A percentile compares a stretch with the other conserved stretches of the same genome.
phyloP scores from a whole-genome alignment of 2,329 filamentous ascomycete genomes.

The Orbilia brochopaga region DNA sequence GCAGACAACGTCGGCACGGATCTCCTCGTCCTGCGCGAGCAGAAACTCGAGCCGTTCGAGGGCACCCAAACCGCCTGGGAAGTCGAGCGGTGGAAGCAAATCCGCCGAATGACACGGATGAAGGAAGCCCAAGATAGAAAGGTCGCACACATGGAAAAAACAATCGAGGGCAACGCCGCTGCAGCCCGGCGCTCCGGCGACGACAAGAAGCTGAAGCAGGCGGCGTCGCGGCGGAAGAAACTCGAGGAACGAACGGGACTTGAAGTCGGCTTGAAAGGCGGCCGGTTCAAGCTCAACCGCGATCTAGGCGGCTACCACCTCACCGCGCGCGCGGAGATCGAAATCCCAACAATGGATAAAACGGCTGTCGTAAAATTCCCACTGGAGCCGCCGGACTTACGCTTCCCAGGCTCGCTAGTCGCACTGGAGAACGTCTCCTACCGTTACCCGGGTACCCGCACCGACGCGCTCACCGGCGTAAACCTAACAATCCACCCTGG shows the following conservation, averaged over 20 bases:
- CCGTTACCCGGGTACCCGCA: constrained; percentile 63
- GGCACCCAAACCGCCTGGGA: constrained; percentile 78
- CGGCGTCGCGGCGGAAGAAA: constrained; percentile 82
- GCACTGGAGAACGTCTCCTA: constrained; percentile 74
- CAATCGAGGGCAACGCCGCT: constrained; percentile 75
- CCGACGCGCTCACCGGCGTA: constrained; percentile 66
- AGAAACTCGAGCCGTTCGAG: constrained; percentile 74
- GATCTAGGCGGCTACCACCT: constrained; percentile 71
- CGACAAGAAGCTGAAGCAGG: constrained; percentile 84
- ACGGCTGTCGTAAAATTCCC: constrained; percentile 59
- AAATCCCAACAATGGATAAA: constrained; percentile 70
- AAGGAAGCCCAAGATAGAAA: constrained; percentile 82
- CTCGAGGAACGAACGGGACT: constrained; percentile 81
- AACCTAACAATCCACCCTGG: constrained; percentile 74
- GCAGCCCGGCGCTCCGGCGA: constrained; percentile 78
- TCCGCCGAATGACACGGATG: constrained; percentile 73
- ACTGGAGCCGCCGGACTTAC: constrained; percentile 68
- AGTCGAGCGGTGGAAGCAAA: constrained; percentile 70
- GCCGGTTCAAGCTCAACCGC: constrained; percentile 79
- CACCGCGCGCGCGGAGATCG: constrained; percentile 70
- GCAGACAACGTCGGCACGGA: constrained; percentile 76
- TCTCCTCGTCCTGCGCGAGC: constrained; percentile 75
- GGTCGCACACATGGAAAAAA: constrained; percentile 78
- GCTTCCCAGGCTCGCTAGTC: constrained; percentile 76
- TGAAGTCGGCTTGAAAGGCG: constrained; percentile 73